Evolutionary conservation across 2,329 filamentous ascomycete genomes (phyloP).

Genomic region (Cladosporium sp.): DNA sequence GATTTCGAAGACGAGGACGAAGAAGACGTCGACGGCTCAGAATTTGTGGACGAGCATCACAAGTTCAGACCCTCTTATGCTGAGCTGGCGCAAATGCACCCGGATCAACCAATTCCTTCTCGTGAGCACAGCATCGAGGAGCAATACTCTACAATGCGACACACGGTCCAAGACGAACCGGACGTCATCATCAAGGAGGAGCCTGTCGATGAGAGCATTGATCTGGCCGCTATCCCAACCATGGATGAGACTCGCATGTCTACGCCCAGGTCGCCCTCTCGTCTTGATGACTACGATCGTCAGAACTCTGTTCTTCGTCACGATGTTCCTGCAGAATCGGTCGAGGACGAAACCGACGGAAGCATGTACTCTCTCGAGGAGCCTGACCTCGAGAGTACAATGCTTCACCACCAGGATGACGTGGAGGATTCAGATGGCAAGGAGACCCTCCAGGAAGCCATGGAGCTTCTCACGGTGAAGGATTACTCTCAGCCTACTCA

Average conservation of each 20-base stretch:
- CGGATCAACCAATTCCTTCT: slow-evolving; percentile 84
- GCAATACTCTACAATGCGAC: slow-evolving; percentile 39
- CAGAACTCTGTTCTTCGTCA: slow-evolving; percentile 57
- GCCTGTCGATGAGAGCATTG: slow-evolving; percentile 53
- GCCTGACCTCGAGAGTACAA: slow-evolving; percentile 32
- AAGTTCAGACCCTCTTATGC: slow-evolving; percentile 33
- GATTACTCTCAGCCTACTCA: slow-evolving; percentile 29
- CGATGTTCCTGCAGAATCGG: slow-evolving; percentile 30
- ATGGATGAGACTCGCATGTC: slow-evolving; percentile 48
- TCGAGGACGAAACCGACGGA: slow-evolving; percentile 50
- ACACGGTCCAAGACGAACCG: slow-evolving; percentile 57
- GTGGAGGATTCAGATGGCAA: slow-evolving; percentile 24
- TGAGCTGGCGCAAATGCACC: slow-evolving; percentile 62
- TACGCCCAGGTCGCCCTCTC: slow-evolving; percentile 46
- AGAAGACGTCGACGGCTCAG: slow-evolving; percentile 54
- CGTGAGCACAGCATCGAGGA: slow-evolving; percentile 58
- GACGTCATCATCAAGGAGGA: slow-evolving; percentile 64
- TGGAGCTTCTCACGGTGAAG: slow-evolving; percentile 31
- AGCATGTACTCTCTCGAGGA: slow-evolving; percentile 49
- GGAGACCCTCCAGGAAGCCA: slow-evolving; percentile 31
- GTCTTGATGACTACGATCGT: slow-evolving; percentile 37
- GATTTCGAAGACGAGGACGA: slow-evolving; percentile 41
- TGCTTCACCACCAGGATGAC: slow-evolving; percentile 15
- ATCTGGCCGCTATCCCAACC: slow-evolving; percentile 61
- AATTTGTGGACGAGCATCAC: slow-evolving; percentile 39